Conservation (phyloP, 2,329 filamentous ascomycete genomes). For the Hawksworthiomyces lignivorus region DNA sequence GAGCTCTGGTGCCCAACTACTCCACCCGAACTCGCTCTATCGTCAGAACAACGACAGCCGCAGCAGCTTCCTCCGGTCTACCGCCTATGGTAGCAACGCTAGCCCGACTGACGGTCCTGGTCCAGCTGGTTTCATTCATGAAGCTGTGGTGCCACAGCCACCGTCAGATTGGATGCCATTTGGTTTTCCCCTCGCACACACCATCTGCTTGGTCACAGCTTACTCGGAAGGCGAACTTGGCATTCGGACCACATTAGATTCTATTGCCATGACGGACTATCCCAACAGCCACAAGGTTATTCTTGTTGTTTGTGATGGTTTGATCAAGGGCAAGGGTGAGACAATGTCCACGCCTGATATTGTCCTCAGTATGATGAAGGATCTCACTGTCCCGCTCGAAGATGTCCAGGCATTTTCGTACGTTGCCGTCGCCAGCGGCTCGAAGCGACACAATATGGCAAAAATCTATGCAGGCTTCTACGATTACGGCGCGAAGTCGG, state of each 20-base stretch:
- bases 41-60: slow-evolving; percentile 56
- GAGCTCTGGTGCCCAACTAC: slow-evolving; percentile 62
- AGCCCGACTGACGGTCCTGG: slow-evolving; percentile 62
- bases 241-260: slow-evolving; percentile 88
- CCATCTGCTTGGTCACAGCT: slow-evolving; percentile 89
- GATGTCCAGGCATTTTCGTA: slow-evolving; percentile 91
- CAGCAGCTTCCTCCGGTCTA: slow-evolving; percentile 56
- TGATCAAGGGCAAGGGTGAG: slow-evolving; percentile 95
- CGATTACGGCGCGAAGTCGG: slow-evolving; percentile 78
- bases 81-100: slow-evolving; percentile 46
- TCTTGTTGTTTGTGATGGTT: slow-evolving; percentile 90
- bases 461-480: slow-evolving; percentile 98
- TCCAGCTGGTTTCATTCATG: slow-evolving; percentile 91
- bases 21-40: slow-evolving; percentile 67
- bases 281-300: slow-evolving; percentile 99
- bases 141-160: slow-evolving; percentile 90
- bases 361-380: slow-evolving; percentile 87
- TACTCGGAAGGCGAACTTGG: slow-evolving; percentile 95
- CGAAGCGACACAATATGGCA: slow-evolving; percentile 99
- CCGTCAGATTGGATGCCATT: slow-evolving; percentile 97
- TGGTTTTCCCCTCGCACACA: slow-evolving; percentile 86
- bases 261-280: slow-evolving; percentile 94
- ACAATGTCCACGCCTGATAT: slow-evolving; percentile 81
- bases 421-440: slow-evolving; percentile 88
- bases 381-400: slow-evolving; percentile 69